Evolutionary conservation across 2,329 filamentous ascomycete species (phyloP).

Genomic region (Coccinonectria pachysandricola): DNA sequence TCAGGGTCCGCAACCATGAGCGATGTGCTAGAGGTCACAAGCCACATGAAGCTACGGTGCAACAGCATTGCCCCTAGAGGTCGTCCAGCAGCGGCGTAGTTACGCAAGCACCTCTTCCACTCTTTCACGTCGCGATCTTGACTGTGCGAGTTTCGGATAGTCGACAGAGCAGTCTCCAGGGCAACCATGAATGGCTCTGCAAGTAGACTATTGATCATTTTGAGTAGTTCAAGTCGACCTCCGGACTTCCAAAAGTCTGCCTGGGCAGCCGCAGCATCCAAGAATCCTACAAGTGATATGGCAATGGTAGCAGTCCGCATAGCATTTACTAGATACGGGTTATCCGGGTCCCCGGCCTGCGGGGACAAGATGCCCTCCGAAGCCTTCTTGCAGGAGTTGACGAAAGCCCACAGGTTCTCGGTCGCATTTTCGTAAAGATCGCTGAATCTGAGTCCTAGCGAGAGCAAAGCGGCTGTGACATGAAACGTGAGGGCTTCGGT

Average conservation of each 20-base stretch:
- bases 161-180: conserved; percentile 82
- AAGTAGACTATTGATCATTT: conserved; percentile 60
- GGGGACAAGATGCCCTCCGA: conserved; percentile 45
- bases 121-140: conserved; percentile 59
- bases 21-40: conserved; percentile 70
- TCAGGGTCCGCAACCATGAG: conserved; percentile 56
- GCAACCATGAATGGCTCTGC: conserved; percentile 78
- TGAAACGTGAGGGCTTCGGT: conserved; percentile 75
- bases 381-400: conserved; percentile 58
- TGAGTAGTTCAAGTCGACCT: conserved; percentile 64
- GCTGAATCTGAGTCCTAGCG: conserved; percentile 63
- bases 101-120: conserved; percentile 78
- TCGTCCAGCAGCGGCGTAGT: conserved; percentile 69
- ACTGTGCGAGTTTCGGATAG: conserved; percentile 68
- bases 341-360: conserved; percentile 44
- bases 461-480: conserved; percentile 71
- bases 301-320: conserved; percentile 64
- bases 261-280: conserved; percentile 70
- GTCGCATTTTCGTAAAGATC: conserved; percentile 57
- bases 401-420: conserved; percentile 58
- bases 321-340: conserved; percentile 54
- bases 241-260: conserved; percentile 70
- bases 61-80: conserved; percentile 87
- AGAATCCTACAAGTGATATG: conserved; percentile 80
- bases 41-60: conserved; percentile 77